Conservation (phyloP, 345 rosid genomes). For the Eucalyptus lansdowneana region DNA sequence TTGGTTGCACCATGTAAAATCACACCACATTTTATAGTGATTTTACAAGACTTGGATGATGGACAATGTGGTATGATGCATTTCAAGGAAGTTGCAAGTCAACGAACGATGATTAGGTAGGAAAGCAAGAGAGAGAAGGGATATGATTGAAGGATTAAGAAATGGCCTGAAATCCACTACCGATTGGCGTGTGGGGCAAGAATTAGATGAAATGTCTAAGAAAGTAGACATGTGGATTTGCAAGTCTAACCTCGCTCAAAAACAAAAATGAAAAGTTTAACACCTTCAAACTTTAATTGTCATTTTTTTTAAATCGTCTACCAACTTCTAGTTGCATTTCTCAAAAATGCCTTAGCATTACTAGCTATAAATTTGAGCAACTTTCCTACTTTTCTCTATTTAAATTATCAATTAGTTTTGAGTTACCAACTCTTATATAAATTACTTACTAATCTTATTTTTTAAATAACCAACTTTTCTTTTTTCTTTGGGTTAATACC, state of each 20-base stretch:
- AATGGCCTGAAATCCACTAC: too few species aligned
- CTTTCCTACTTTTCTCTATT: not conserved
- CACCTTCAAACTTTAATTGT: too few species aligned
- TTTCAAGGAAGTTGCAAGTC: not conserved
- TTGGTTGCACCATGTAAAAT: not conserved
- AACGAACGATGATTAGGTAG: not conserved
- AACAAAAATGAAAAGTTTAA: too few species aligned
- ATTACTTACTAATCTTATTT: not conserved
- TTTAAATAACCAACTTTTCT: not conserved
- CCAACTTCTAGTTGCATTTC: not conserved
- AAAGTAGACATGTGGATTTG: too few species aligned
- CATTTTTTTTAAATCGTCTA: not conserved
- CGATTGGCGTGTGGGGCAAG: too few species aligned
- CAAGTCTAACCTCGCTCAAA: too few species aligned
- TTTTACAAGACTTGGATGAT: not conserved
- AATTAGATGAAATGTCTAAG: too few species aligned
- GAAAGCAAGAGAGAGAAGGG: too few species aligned
- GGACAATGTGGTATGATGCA: not conserved
- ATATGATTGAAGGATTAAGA: too few species aligned
- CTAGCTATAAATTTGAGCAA: not conserved
- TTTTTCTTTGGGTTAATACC: too few species aligned
- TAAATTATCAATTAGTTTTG: too few species aligned
- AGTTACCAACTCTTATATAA: not conserved
- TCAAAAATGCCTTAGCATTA: not conserved
- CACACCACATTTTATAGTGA: not conserved